Evolutionary conservation across 495 filamentous ascomycete genomes (phyloP).

Genomic region (Parachaetomium inaequale): DNA sequence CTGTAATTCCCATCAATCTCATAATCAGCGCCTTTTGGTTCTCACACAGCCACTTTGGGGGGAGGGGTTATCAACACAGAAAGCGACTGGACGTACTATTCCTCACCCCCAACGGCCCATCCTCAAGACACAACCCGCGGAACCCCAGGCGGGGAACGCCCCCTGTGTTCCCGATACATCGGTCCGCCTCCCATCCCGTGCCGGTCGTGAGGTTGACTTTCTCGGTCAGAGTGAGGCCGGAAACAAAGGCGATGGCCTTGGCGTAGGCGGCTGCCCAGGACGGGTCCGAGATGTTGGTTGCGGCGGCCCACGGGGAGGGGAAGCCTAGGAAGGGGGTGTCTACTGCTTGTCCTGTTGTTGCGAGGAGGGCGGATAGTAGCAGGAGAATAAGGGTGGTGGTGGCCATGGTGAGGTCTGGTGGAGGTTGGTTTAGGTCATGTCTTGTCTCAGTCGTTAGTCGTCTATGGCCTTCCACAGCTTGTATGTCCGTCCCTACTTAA

Average conservation of each 20-base stretch:
- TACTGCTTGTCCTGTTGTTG: neutral
- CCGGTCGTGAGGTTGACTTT: neutral
- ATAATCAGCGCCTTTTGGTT: too few relatives aligned
- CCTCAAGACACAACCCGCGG: neutral
- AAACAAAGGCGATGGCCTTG: neutral
- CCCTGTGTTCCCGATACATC: neutral
- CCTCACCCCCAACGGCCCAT: conserved; percentile 5
- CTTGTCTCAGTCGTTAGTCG: too few relatives aligned
- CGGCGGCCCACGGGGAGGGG: conserved; percentile 2
- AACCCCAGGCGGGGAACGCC: neutral
- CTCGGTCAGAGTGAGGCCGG: neutral
- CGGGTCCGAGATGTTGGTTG: neutral
- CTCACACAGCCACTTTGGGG: too few relatives aligned
- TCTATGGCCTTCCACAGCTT: too few relatives aligned
- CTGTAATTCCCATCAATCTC: too few relatives aligned
- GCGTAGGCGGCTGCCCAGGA: neutral
- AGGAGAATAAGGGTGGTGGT: neutral
- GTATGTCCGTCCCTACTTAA: neutral
- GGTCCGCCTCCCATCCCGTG: neutral
- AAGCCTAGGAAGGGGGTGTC: neutral
- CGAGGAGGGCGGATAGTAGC: neutral
- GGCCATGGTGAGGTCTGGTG: conserved; percentile 1
- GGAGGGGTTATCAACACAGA: neutral
- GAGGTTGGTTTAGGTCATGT: too few relatives aligned
- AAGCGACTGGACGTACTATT: neutral